Evolutionary conservation across 352 stramenopile genomes (phyloP), one percentile per base, ranked within the genome.

Genomic region (Chrysophaeum taylorii): DNA sequence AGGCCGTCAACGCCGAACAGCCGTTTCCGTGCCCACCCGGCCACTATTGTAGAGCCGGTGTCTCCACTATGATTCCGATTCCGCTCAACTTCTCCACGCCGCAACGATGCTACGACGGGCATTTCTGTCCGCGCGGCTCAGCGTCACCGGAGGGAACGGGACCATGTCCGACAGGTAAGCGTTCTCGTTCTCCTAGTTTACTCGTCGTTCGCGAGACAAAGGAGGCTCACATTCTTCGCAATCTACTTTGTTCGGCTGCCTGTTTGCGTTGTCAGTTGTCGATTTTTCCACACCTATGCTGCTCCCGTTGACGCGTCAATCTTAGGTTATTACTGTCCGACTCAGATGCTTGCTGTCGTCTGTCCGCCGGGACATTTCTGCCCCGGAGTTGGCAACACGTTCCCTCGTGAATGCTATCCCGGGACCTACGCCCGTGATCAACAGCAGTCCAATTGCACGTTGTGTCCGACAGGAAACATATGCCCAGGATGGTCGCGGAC

Each of bases 271-370:
- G n/a, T n/a, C n/a, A n/a, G n/a, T n/a, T n/a, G n/a, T n/a, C n/a
- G n/a, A n/a, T n/a, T n/a, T n/a, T n/a, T n/a, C n/a, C n/a, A n/a
- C n/a, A n/a, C n/a, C n/a, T n/a, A n/a, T n/a, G n/a, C n/a, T n/a
- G n/a, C n/a, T n/a, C n/a, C n/a, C n/a, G n/a, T n/a, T n/a, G n/a
- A n/a, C n/a, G n/a, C n/a, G n/a, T n/a, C n/a, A n/a, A n/a, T n/a
- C n/a, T n/a, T n/a, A n/a, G n/a, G n/a, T 9, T 90, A 96, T 76
- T 98, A 94, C 75, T 98, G 94, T 66, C 89, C 91, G 0, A 91
- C 85, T 21, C 75, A 91, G 61, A 86, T 88, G 5, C 79, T 93
- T 37, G 92, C 93, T 0, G 81, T 98, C 31, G 79, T 85, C 27
- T 98, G 94, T 75, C 90, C 89, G 35, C 72, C 81, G n/a, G 93